Evolutionary conservation across 1,284 basidiomycete genomes (phyloP).

Genomic region (Jaminaea rosea): DNA sequence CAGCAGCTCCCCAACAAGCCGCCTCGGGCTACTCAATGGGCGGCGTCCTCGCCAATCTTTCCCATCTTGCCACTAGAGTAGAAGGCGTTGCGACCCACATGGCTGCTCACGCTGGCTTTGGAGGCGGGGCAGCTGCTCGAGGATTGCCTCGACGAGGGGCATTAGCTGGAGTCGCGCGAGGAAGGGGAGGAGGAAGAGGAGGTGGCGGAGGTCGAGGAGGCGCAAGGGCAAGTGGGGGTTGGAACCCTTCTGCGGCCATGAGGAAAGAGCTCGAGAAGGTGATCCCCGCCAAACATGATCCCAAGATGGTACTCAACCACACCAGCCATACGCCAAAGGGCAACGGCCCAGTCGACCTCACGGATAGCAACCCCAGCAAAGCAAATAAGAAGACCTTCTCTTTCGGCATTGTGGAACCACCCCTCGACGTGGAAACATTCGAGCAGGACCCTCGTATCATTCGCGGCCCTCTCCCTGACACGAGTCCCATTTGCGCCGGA

Average conservation of each 20-base stretch:
- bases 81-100: not conserved
- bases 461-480: slow-evolving; percentile 30
- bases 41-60: not conserved
- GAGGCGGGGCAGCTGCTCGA: not conserved
- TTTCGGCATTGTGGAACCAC: slow-evolving; percentile 33
- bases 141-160: not conserved
- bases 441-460: slow-evolving; percentile 28
- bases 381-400: slow-evolving; percentile 13
- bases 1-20: not conserved
- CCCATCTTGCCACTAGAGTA: not conserved
- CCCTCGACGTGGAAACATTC: slow-evolving; percentile 35
- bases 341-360: too few relatives aligned
- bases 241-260: too few relatives aligned
- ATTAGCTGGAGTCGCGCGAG: not conserved
- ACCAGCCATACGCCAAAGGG: not conserved
- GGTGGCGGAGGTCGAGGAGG: too few relatives aligned
- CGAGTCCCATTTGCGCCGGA: slow-evolving; percentile 34
- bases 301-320: not conserved
- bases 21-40: not conserved
- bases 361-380: too few relatives aligned
- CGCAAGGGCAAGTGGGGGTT: too few relatives aligned
- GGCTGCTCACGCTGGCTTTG: not conserved
- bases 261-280: too few relatives aligned
- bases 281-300: not conserved
- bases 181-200: too few relatives aligned